Percentiles rank a stretch among this genome's conserved stretches.
Conservation (phyloP, 2,329 filamentous ascomycete genomes). For the Byssochlamys sp. region DNA sequence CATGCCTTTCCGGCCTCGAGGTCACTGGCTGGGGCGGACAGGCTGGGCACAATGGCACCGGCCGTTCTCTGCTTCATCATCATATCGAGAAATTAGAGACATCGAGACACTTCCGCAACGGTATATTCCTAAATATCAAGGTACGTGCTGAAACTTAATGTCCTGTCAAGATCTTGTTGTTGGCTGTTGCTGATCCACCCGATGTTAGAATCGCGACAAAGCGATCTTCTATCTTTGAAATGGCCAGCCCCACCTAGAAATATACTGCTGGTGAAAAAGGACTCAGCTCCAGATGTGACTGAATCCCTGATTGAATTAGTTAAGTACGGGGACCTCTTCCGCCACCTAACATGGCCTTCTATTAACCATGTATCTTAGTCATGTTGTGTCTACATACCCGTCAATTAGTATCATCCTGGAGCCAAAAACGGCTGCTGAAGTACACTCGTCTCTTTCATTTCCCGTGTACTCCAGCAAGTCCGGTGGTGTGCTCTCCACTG, state of each 20-base stretch:
- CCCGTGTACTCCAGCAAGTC: constrained; percentile 54
- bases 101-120: constrained; percentile 39
- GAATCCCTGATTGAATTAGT: constrained; percentile 50
- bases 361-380: constrained; percentile 45
- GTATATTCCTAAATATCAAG: constrained; percentile 54
- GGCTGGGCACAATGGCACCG: constrained; percentile 14
- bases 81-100: constrained; percentile 34
- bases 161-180: neutral
- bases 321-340: constrained; percentile 25
- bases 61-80: constrained; percentile 34
- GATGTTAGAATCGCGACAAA: constrained; percentile 43
- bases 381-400: constrained; percentile 72
- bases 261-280: constrained; percentile 59
- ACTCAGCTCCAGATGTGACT: constrained; percentile 47
- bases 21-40: constrained; percentile 5
- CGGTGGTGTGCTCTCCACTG: constrained; percentile 25
- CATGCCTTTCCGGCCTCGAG: constrained; percentile 1
- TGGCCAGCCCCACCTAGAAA: constrained; percentile 62
- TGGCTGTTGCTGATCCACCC: neutral
- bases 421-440: constrained; percentile 57
- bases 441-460: constrained; percentile 63
- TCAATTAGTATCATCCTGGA: constrained; percentile 76
- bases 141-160: constrained; percentile 31
- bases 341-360: constrained; percentile 1
- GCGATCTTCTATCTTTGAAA: constrained; percentile 55